Conservation (phyloP, 2,329 filamentous ascomycete species). For the Ceratocystis eucalypticola region DNA sequence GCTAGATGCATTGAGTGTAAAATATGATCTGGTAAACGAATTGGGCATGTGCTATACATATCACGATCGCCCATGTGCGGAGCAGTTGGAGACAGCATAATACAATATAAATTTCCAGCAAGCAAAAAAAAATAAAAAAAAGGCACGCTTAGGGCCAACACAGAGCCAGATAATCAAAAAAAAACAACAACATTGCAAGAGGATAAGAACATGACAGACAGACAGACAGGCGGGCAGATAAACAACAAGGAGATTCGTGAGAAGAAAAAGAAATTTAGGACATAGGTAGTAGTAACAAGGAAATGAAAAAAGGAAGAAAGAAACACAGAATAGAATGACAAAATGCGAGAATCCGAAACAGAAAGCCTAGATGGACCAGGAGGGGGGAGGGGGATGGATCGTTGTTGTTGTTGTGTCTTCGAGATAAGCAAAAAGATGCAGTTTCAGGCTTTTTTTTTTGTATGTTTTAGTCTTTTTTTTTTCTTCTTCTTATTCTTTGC, state of each 20-base stretch:
- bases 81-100: too few relatives aligned
- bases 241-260: conserved; percentile 3
- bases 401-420: neutral
- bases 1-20: too few relatives aligned
- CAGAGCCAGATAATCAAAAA: neutral
- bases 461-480: neutral
- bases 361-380: neutral
- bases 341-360: neutral
- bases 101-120: too few relatives aligned
- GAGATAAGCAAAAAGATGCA: neutral
- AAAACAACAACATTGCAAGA: conserved; percentile 16
- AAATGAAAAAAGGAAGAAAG: conserved; percentile 15
- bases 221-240: neutral
- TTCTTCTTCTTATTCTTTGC: neutral
- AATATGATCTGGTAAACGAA: too few relatives aligned
- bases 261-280: conserved; percentile 3
- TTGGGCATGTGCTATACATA: too few relatives aligned
- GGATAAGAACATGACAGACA: conserved; percentile 18
- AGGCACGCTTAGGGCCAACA: conserved; percentile 7
- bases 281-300: conserved; percentile 7
- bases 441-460: neutral
- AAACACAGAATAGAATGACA: conserved; percentile 1
- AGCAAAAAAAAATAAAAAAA: neutral
- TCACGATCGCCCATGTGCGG: too few relatives aligned
- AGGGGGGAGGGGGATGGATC: too few relatives aligned